Conservation (phyloP, 2,329 filamentous ascomycete species). For the Coleophoma eucalyptorum region DNA sequence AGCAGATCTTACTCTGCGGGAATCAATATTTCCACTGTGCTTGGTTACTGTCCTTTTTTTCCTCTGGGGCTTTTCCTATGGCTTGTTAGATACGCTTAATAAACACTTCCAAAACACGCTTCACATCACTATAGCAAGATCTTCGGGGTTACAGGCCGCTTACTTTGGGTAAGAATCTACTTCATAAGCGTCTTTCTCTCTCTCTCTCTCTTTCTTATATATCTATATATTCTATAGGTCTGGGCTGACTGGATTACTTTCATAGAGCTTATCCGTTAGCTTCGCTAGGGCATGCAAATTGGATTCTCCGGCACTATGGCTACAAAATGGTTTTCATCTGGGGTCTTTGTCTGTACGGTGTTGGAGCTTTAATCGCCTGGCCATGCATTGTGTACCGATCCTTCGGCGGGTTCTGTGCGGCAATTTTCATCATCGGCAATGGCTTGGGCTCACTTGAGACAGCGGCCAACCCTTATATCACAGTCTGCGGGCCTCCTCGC, state of each 20-base stretch:
- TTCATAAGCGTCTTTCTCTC: conserved; percentile 36
- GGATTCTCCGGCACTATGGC: conserved; percentile 61
- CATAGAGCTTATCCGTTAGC: conserved; percentile 66
- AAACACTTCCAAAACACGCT: conserved; percentile 62
- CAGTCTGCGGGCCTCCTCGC: conserved; percentile 68
- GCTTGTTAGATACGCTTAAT: conserved; percentile 78
- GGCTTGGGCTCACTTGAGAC: conserved; percentile 75
- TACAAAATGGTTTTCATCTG: conserved; percentile 64
- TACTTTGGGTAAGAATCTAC: conserved; percentile 65
- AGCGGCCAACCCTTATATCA: conserved; percentile 69
- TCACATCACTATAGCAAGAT: conserved; percentile 49
- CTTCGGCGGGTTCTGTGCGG: conserved; percentile 75
- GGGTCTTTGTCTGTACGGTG: conserved; percentile 68
- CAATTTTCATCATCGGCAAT: conserved; percentile 70
- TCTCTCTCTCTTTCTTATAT: too few relatives aligned
- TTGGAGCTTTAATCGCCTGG: conserved; percentile 78
- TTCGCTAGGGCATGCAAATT: conserved; percentile 62
- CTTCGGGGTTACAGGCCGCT: conserved; percentile 56
- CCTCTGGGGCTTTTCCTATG: conserved; percentile 58
- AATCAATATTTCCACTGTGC: not conserved
- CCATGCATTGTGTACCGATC: conserved; percentile 69
- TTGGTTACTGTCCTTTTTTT: conserved; percentile 66
- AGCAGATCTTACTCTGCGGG: not conserved
- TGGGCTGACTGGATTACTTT: too few relatives aligned
- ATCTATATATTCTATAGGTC: conserved; percentile 35